These are phyloP conservation scores for Plasmodium gonderi DNA, from an alignment of 169 alveolate species.

Conservation along the genomic window DNA sequence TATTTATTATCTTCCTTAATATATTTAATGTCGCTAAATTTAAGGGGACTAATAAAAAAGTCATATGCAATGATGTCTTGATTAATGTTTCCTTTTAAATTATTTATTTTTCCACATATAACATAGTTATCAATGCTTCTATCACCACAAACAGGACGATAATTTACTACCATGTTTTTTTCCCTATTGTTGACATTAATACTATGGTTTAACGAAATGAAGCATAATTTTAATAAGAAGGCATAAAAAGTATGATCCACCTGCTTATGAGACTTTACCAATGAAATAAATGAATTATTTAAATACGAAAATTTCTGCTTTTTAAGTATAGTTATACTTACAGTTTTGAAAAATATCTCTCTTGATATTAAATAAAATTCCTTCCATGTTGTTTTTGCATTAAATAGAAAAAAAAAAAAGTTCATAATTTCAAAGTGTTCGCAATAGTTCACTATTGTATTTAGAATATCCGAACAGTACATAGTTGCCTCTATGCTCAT, in stretches of 20 bases:
- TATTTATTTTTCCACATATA: background rate
- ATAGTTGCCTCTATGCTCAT: slow-evolving; percentile 69
- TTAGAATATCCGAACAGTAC: slow-evolving; percentile 63
- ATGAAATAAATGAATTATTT: slow-evolving; percentile 37
- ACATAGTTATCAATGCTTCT: background rate
- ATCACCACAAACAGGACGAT: background rate
- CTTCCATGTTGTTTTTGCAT: slow-evolving; percentile 73
- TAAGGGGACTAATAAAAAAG: slow-evolving; percentile 29
- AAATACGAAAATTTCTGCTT: slow-evolving; percentile 19
- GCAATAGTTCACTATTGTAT: slow-evolving; percentile 38
- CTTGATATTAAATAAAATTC: slow-evolving; percentile 68
- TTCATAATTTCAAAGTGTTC: slow-evolving; percentile 55
- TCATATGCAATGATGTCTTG: background rate
- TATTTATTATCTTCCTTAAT: slow-evolving; percentile 18
- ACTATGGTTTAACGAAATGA: slow-evolving; percentile 40
- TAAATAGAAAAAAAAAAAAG: slow-evolving; percentile 66
- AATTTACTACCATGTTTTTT: background rate
- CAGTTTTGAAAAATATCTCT: slow-evolving; percentile 69
- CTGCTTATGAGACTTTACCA: slow-evolving; percentile 68
- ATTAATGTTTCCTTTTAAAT: background rate
- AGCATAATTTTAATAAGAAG: slow-evolving; percentile 41
- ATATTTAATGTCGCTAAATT: slow-evolving; percentile 10
- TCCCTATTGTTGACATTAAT: background rate
- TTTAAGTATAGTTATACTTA: slow-evolving; percentile 28
- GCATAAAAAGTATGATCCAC: slow-evolving; percentile 70